phyloP scores from a whole-genome alignment of 2,329 filamentous ascomycete genomes.

The Sporothrix variecibatus region DNA sequence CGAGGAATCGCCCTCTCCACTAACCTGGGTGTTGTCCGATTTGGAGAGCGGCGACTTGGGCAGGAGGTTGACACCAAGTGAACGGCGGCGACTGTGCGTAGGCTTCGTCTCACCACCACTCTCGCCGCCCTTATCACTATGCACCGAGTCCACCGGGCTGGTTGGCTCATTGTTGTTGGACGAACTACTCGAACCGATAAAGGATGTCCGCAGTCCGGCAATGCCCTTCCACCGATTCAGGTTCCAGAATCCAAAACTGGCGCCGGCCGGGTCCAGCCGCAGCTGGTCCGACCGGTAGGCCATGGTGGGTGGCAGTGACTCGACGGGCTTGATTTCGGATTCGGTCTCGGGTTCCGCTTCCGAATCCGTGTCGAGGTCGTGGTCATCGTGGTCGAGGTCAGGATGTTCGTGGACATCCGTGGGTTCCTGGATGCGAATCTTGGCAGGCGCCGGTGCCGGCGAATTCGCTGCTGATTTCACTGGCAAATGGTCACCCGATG shows the following conservation, averaged over 20 bases:
- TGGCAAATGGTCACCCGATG: neutral
- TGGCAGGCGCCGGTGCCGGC: neutral
- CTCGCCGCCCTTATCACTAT: neutral
- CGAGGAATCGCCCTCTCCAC: neutral
- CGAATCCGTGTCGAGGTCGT: neutral
- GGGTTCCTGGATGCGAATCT: neutral
- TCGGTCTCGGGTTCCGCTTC: slow-evolving; percentile 31
- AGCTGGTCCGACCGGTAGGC: slow-evolving; percentile 45
- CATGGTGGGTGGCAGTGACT: slow-evolving; percentile 56
- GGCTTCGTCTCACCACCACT: neutral
- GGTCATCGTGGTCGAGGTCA: neutral
- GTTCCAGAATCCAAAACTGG: slow-evolving; percentile 59
- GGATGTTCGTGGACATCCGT: neutral
- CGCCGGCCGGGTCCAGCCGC: slow-evolving; percentile 43
- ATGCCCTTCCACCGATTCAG: slow-evolving; percentile 55
- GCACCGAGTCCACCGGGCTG: neutral
- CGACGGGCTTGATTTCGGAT: slow-evolving; percentile 37
- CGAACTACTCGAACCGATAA: neutral
- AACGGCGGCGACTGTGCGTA: slow-evolving; percentile 26
- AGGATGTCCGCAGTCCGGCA: slow-evolving; percentile 37
- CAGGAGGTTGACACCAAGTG: slow-evolving; percentile 28
- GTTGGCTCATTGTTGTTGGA: neutral
- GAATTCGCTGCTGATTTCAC: neutral
- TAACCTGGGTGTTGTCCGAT: neutral
- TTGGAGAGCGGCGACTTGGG: slow-evolving; percentile 30